Conservation (phyloP, 306 rosid species). For the Neltuma alba region DNA sequence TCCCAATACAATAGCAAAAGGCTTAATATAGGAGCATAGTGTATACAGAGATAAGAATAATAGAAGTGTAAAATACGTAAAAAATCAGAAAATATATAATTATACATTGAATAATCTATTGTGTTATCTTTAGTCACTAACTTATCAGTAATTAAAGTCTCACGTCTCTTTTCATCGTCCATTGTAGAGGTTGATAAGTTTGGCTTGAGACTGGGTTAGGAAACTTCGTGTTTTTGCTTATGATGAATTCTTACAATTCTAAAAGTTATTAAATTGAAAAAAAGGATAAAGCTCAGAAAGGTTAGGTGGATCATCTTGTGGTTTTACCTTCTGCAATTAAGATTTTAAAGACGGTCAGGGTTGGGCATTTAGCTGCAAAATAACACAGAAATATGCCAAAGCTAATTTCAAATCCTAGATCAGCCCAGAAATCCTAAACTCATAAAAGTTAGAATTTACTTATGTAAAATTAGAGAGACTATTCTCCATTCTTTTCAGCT, state of each 20-base stretch:
- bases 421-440: neutral
- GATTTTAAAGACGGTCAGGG: constrained; percentile 15
- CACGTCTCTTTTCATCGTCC: neutral
- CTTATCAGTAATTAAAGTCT: neutral
- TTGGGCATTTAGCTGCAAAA: constrained; percentile 8
- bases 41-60: neutral
- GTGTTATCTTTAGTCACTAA: neutral
- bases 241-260: constrained; percentile 8
- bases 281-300: neutral
- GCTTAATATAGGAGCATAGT: neutral
- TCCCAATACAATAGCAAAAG: neutral
- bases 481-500: neutral
- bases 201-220: neutral
- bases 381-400: neutral
- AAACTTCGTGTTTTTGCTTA: neutral
- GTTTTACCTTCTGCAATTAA: constrained; percentile 15
- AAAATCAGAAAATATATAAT: neutral
- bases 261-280: constrained; percentile 17
- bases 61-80: neutral
- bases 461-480: neutral
- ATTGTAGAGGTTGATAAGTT: neutral
- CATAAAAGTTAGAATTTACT: constrained; percentile 18
- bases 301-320: constrained; percentile 16
- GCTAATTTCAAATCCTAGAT: constrained; percentile 1
- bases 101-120: neutral